Percentiles rank a stretch among this genome's conserved stretches.
These are phyloP conservation scores for Sistotremastrum niveocremeum DNA, from an alignment of 768 basidiomycete species.

Conservation along the genomic window DNA sequence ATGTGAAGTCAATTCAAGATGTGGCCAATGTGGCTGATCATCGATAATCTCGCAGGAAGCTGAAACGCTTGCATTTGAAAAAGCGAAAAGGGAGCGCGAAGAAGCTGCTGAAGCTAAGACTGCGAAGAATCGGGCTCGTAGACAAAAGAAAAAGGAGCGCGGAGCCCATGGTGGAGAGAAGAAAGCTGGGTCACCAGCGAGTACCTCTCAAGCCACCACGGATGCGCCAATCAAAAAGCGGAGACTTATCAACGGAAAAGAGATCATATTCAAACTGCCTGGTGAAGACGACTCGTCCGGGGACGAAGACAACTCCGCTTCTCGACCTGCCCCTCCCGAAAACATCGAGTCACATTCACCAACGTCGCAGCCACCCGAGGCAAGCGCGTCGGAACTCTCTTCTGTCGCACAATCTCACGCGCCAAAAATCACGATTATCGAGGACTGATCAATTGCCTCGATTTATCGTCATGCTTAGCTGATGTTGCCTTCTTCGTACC, in stretches of 20 bases:
- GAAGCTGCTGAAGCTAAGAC: slow-evolving; percentile 75
- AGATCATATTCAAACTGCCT: slow-evolving; percentile 42
- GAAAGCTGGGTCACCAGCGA: slow-evolving; percentile 14
- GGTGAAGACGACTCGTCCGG: slow-evolving; percentile 30
- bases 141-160: slow-evolving; percentile 83
- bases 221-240: slow-evolving; percentile 59
- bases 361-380: no score
- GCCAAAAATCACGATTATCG: no score
- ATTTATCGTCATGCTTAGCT: no score
- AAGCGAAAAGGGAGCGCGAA: slow-evolving; percentile 55
- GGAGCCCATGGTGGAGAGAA: slow-evolving; percentile 29
- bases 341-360: neutral
- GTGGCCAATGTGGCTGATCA: neutral
- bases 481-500: no score
- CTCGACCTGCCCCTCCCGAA: neutral
- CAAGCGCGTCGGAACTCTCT: no score
- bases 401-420: no score
- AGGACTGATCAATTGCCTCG: no score
- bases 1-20: slow-evolving; percentile 11
- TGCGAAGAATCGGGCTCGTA: slow-evolving; percentile 86
- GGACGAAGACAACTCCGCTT: slow-evolving; percentile 11
- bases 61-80: slow-evolving; percentile 60
- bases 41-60: slow-evolving; percentile 38
- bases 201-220: slow-evolving; percentile 14
- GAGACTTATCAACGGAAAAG: slow-evolving; percentile 66